Evolutionary conservation across 352 stramenopile genomes (phyloP).

Genomic region (Pythium rhizo-oryzae): DNA sequence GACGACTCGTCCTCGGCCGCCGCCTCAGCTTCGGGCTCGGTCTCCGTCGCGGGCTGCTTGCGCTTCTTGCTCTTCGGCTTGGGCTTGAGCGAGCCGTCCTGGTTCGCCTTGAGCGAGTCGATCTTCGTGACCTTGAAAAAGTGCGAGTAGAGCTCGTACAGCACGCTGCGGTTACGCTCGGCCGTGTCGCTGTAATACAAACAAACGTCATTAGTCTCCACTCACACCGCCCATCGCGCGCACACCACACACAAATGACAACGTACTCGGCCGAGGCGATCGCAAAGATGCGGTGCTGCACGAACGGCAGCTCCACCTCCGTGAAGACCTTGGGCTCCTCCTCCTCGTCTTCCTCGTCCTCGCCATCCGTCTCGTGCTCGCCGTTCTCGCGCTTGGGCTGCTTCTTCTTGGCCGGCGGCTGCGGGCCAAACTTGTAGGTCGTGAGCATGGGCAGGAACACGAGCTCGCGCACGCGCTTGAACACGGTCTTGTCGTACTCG

Average conservation of each 20-base stretch:
- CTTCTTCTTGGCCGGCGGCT: conserved; percentile 34
- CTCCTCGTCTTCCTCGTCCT: conserved; percentile 61
- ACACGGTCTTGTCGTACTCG: conserved; percentile 81
- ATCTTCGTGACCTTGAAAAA: conserved; percentile 73
- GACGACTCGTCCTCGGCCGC: conserved; percentile 8
- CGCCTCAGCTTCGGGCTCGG: conserved; percentile 3
- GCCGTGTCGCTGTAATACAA: conserved; percentile 51
- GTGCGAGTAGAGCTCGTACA: conserved; percentile 82
- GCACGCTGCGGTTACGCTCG: conserved; percentile 74
- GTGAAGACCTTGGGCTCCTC: conserved; percentile 63
- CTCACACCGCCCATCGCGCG: neutral
- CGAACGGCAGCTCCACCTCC: conserved; percentile 54
- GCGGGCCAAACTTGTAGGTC: conserved; percentile 67
- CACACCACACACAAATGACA: neutral
- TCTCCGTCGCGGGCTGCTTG: conserved; percentile 27
- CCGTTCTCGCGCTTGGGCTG: conserved; percentile 18
- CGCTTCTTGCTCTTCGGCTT: conserved; percentile 32
- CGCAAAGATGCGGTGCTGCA: conserved; percentile 82
- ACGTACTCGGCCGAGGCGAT: conserved; percentile 76
- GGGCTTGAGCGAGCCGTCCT: conserved; percentile 29
- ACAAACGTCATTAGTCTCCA: conserved; percentile 7
- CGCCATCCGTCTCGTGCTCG: conserved; percentile 38
- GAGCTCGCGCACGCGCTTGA: conserved; percentile 78
- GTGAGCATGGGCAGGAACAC: conserved; percentile 73
- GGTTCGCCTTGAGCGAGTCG: conserved; percentile 69